Conservation (phyloP, 140 eudicot genomes). For the Senecio squalidus region DNA sequence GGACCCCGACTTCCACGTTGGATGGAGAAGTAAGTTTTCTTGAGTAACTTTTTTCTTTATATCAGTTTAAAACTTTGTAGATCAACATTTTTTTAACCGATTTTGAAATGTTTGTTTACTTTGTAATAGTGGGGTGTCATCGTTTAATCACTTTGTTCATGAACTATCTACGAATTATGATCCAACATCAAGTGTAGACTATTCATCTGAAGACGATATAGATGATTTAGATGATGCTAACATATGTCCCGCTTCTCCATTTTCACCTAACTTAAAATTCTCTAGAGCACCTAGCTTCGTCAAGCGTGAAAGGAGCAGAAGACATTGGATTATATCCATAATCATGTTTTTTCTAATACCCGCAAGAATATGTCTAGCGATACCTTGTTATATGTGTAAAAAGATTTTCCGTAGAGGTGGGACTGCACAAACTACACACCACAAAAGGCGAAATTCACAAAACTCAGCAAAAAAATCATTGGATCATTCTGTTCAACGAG, state of each 20-base stretch:
- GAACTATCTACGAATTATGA: conserved; percentile 82
- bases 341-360: conserved; percentile 64
- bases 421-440: conserved; percentile 21
- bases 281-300: conserved; percentile 59
- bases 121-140: conserved; percentile 79
- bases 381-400: conserved; percentile 43
- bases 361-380: conserved; percentile 42
- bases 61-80: background rate
- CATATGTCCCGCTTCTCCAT: conserved; percentile 49
- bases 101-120: conserved; percentile 10
- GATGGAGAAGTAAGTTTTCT: conserved; percentile 89
- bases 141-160: conserved; percentile 86
- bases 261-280: conserved; percentile 44
- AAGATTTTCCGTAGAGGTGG: conserved; percentile 25
- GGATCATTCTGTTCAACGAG: conserved; percentile 69
- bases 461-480: conserved; percentile 38
- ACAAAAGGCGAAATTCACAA: conserved; percentile 15
- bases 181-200: conserved; percentile 49
- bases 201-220: conserved; percentile 64
- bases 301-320: conserved; percentile 40
- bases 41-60: background rate
- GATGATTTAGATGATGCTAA: conserved; percentile 44
- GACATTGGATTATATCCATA: conserved; percentile 40
- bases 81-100: background rate
- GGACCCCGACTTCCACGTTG: conserved; percentile 94